These are phyloP conservation scores for Apiotrichum veenhuisii DNA, from an alignment of 1,284 basidiomycete species.

Conservation along the genomic window DNA sequence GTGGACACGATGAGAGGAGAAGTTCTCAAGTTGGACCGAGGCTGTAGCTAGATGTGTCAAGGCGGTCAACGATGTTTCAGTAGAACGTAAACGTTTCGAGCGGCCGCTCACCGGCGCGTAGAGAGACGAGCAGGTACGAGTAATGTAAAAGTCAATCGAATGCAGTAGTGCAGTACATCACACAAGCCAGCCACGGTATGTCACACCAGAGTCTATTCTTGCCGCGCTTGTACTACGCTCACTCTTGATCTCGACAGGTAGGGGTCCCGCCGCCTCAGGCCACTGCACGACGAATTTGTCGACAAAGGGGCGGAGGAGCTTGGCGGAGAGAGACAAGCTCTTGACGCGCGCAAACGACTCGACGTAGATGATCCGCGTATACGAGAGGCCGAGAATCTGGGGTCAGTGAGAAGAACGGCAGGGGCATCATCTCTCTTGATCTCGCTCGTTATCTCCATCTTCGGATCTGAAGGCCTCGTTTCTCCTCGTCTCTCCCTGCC, in stretches of 20 bases:
- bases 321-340: slow-evolving; percentile 78
- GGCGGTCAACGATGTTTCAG: too few relatives aligned
- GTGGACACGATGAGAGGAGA: too few relatives aligned
- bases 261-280: slow-evolving; percentile 57
- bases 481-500: too few relatives aligned
- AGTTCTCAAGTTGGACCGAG: too few relatives aligned
- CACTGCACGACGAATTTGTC: slow-evolving; percentile 88
- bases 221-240: not conserved
- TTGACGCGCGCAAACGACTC: slow-evolving; percentile 91
- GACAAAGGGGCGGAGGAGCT: slow-evolving; percentile 71
- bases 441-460: too few relatives aligned
- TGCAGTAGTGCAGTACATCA: not conserved
- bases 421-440: too few relatives aligned
- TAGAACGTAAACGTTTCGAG: too few relatives aligned
- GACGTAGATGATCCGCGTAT: slow-evolving; percentile 78
- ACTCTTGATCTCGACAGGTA: not conserved
- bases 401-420: slow-evolving; percentile 32
- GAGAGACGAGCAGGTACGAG: too few relatives aligned
- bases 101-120: too few relatives aligned
- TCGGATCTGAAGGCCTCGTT: too few relatives aligned
- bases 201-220: not conserved
- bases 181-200: slow-evolving; percentile 20
- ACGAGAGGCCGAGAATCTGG: slow-evolving; percentile 69
- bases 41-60: too few relatives aligned
- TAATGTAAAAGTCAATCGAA: too few relatives aligned